Base-by-base conservation (phyloP, 495 filamentous ascomycete species). In the Amniculicola lignicola region DNA sequence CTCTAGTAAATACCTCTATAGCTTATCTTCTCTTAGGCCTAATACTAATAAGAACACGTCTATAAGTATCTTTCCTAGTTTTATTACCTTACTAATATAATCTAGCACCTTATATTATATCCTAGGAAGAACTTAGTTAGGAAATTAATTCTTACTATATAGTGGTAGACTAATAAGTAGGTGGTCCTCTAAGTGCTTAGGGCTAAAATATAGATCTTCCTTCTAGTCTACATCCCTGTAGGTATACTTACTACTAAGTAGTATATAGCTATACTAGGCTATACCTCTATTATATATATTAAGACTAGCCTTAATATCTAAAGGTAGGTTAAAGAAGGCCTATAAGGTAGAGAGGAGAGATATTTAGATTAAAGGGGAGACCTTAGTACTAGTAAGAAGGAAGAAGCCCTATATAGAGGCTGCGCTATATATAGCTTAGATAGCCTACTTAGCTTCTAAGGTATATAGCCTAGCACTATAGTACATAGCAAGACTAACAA, bases 101-200 rank as follows among this genome's bases (percentile, higher is more conserved):
- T 45, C 5, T 15, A 45, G 42, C 42, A 45, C 24, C 6, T 27
- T n/a, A 27, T 14, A 5, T 10, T 16, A 25, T 25, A 45, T 45
- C 6, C n/a, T 45, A 11, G 42, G 42, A n/a, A 45, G 42, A 45
- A 28, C 42, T 15, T 45, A 16, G 24, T 45, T 16, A n/a, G 42
- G 42, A 45, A 45, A 45, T 16, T 25, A 15, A 25, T 45, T 45
- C 42, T 45, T 45, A 25, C 42, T 25, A 16, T 45, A 25, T 15
- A 45, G 42, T 45, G 42, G 42, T 25, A 27, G 42, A 45, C 42
- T 16, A 16, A 25, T 28, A 25, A 45, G 23, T 25, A 25, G 42
- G 22, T 45, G 42, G 21, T 48, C 7, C 21, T 33, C 28, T 35
- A 29, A 33, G 37, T 35, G 45, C 42, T 45, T 10, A 15, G 36